Percentiles rank a stretch among this genome's conserved stretches.
Conservation (phyloP, 805 yeast genomes). For the Candida ascalaphidarum region DNA sequence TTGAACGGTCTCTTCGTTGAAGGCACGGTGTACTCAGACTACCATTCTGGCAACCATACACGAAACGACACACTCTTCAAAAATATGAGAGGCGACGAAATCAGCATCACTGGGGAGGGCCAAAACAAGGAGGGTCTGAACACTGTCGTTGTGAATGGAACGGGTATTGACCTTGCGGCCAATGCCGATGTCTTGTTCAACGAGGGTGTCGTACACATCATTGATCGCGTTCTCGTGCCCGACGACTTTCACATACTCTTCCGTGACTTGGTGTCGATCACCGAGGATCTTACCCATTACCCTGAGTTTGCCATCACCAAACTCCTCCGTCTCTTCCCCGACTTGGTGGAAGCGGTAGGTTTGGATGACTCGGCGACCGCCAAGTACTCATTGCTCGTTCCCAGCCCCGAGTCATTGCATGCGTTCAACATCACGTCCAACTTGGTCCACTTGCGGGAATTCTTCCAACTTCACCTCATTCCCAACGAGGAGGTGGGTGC, state of each 20-base stretch:
- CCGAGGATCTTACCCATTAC: constrained; percentile 28
- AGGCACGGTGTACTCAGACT: constrained; percentile 62
- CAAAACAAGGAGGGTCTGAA: constrained; percentile 13
- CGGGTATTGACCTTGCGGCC: constrained; percentile 25
- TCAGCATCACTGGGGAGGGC: constrained; percentile 12
- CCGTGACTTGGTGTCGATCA: constrained; percentile 46
- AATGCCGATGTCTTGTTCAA: constrained; percentile 65
- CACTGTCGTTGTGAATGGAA: constrained; percentile 19
- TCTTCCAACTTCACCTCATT: constrained; percentile 62
- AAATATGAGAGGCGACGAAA: constrained; percentile 20
- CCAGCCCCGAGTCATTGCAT: constrained; percentile 49
- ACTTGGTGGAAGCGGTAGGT: constrained; percentile 31
- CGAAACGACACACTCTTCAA: too few relatives aligned
- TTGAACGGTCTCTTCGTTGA: constrained; percentile 54
- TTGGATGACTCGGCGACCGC: constrained; percentile 12
- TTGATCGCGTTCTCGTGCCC: constrained; percentile 52
- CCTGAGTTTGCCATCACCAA: constrained; percentile 28
- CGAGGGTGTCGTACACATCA: constrained; percentile 79
- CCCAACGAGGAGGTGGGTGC: constrained; percentile 44
- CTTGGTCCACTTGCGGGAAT: constrained; percentile 37
- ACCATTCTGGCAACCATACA: too few relatives aligned
- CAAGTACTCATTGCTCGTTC: constrained; percentile 59
- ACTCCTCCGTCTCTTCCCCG: constrained; percentile 36
- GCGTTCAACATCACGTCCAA: constrained; percentile 41
- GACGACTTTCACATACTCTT: constrained; percentile 42